phyloP scores from a whole-genome alignment of 2,329 filamentous ascomycete genomes.

The Fusarium marasasianum region DNA sequence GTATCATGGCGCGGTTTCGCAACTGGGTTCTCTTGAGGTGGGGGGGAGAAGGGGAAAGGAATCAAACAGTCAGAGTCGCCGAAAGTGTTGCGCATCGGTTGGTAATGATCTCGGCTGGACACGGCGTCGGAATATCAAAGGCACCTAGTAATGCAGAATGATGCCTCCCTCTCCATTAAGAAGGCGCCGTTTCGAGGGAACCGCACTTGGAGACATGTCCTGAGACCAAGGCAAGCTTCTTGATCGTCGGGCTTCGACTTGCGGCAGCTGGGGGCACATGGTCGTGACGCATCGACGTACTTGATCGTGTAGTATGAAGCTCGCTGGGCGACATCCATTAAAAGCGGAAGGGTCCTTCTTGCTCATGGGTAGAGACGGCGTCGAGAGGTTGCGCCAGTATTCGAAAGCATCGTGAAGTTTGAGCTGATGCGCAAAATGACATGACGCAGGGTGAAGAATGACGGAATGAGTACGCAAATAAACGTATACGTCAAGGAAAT shows the following conservation, averaged over 20 bases:
- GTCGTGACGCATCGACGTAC: not conserved
- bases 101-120: not conserved
- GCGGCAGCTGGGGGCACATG: not conserved
- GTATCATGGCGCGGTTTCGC: not conserved
- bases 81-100: not conserved
- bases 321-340: not conserved
- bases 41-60: not conserved
- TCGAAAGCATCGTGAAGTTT: not conserved
- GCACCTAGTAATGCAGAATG: not conserved
- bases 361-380: not conserved
- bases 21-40: not conserved
- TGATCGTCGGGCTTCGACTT: not conserved
- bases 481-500: not conserved
- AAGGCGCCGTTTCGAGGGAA: not conserved
- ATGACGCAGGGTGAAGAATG: not conserved
- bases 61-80: not conserved
- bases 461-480: not conserved
- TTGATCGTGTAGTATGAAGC: not conserved
- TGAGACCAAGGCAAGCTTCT: not conserved
- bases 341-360: not conserved
- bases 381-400: not conserved
- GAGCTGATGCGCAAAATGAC: not conserved
- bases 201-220: not conserved
- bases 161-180: not conserved
- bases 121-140: fast-evolving